These are phyloP conservation scores for Malassezia sp. DNA, from an alignment of 1,284 basidiomycete genomes.

Conservation along the genomic window DNA sequence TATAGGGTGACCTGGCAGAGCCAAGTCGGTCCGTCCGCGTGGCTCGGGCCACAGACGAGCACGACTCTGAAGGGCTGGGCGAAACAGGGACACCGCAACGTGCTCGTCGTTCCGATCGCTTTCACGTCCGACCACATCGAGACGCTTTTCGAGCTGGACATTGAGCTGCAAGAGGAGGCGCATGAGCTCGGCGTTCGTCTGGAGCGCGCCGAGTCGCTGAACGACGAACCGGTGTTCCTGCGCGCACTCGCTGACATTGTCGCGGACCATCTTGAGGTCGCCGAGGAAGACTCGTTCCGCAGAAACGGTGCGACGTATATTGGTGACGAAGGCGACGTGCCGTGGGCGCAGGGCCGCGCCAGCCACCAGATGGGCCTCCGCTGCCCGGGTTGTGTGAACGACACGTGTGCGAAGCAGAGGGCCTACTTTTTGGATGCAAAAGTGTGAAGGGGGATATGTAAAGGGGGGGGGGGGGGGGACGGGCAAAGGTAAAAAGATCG, in stretches of 20 bases:
- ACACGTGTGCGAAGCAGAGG: conserved; percentile 75
- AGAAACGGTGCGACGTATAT: conserved; percentile 16
- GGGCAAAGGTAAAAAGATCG: too few species aligned
- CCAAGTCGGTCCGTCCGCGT: conserved; percentile 90
- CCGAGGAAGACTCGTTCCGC: conserved; percentile 16
- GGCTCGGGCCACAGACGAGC: conserved; percentile 94
- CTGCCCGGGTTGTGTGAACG: conserved; percentile 85
- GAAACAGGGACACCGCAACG: conserved; percentile 71
- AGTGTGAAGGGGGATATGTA: too few species aligned
- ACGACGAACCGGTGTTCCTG: conserved; percentile 93
- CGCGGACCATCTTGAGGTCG: conserved; percentile 58
- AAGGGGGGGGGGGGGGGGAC: too few species aligned
- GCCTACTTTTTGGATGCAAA: conserved; percentile 60
- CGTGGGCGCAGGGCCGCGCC: conserved; percentile 48
- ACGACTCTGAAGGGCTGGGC: conserved; percentile 86
- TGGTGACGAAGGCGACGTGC: too few species aligned
- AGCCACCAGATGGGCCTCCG: conserved; percentile 72
- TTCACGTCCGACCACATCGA: conserved; percentile 99
- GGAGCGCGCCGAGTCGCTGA: conserved; percentile 84
- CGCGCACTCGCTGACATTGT: conserved; percentile 90
- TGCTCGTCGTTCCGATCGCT: conserved; percentile 86
- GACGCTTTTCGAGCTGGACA: conserved; percentile 89
- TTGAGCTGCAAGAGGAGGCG: conserved; percentile 85
- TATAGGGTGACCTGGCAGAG: conserved; percentile 96
- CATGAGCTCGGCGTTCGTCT: conserved; percentile 81